Base-by-base conservation (phyloP, 495 filamentous ascomycete species). In the Penicillium angulare region DNA sequence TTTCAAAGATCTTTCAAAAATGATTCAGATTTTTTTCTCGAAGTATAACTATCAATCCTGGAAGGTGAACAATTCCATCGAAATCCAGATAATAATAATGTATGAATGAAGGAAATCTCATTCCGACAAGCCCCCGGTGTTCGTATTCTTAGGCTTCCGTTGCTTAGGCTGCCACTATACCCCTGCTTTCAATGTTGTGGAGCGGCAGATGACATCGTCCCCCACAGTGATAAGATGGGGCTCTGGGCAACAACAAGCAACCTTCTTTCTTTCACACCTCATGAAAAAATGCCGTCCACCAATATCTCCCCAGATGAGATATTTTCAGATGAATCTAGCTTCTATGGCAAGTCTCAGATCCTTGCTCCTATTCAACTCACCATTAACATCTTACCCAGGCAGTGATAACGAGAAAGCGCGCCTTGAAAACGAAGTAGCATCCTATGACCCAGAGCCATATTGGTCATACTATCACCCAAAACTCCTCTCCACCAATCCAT, bases 251-350 rank as follows among this genome's bases (percentile, higher is more conserved):
- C 27, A 31, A 12, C 47, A 42, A 2, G 41, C 33, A 40, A 34
- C 31, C 22, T 27, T 41, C 38, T 41, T 4, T 4, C 7, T 41
- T 22, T 18, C n/a, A 7, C 40, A 31, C 5, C 23, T 8, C 7
- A 26, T 7, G 9, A 8, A 20, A 45, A 3, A 6, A 46, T 46
- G 26, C 12, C 29, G 1, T 24, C 31, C 13, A 36, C 0, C 0
- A 24, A 31, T 6, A 31, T 1, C 27, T 7, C 16, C 2, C 2
- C 31, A 10, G 45, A 36, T 26, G 12, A 48, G 15, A 43, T 71
- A 7, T 53, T 85, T 47, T 85, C 81, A n/a, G 84, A 84, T 33
- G 83, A 88, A 27, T 88, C 86, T 4, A 85, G 86, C 53, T 88
- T 88, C 68, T 88, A 89, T 52, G 86, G 86, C 81, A 69, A 47